Conservation (phyloP, 805 yeast genomes). For the Grigorovia yakushimaensis region DNA sequence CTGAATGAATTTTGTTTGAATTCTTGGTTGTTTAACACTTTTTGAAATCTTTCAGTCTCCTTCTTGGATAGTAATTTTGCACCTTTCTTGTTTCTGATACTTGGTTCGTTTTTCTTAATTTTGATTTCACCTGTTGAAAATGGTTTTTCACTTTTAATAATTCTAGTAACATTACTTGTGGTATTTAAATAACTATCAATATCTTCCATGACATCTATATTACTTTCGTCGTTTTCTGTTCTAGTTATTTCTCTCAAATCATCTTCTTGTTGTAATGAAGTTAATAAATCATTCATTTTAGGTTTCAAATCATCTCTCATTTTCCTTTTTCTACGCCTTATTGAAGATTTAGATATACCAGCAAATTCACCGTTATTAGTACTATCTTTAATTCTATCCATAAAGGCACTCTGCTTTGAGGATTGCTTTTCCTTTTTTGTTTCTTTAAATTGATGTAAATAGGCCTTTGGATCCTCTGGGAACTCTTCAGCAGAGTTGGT, state of each 20-base stretch:
- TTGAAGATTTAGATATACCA: conserved; percentile 55
- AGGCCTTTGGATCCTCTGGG: conserved; percentile 34
- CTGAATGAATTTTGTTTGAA: conserved; percentile 56
- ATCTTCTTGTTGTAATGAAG: conserved; percentile 36
- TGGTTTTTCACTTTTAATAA: conserved; percentile 4
- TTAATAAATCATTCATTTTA: conserved; percentile 52
- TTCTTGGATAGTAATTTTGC: conserved; percentile 43
- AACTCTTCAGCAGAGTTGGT: conserved; percentile 8
- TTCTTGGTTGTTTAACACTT: conserved; percentile 42
- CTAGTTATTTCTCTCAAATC: conserved; percentile 12
- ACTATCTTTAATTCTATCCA: conserved; percentile 14
- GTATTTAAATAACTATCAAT: background rate
- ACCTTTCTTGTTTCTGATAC: conserved; percentile 45
- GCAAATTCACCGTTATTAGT: conserved; percentile 24
- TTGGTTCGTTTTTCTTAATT: conserved; percentile 37
- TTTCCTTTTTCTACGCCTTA: conserved; percentile 55
- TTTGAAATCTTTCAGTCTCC: conserved; percentile 51
- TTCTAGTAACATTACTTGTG: conserved; percentile 2
- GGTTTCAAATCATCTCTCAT: conserved; percentile 57
- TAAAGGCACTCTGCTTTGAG: conserved; percentile 31
- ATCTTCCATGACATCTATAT: background rate
- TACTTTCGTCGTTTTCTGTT: conserved; percentile 10
- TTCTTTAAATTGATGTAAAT: conserved; percentile 42
- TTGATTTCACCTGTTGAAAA: conserved; percentile 13
- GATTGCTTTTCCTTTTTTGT: conserved; percentile 45